phyloP scores from a whole-genome alignment of 352 stramenopile genomes.

The Globisporangium barbulae region DNA sequence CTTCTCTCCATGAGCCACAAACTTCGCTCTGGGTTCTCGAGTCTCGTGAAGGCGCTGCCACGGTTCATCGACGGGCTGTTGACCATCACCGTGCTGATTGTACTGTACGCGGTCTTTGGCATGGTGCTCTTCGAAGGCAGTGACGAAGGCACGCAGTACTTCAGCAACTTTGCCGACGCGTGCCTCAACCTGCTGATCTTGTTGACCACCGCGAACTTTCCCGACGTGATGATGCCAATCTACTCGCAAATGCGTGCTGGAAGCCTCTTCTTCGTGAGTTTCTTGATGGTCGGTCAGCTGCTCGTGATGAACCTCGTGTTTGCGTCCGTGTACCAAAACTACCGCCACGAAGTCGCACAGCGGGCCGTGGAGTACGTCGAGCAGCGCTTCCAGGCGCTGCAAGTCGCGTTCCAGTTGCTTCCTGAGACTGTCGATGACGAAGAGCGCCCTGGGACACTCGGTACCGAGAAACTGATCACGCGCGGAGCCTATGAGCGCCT shows the following conservation, averaged over 20 bases:
- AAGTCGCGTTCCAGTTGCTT: conserved; percentile 44
- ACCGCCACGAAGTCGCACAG: conserved; percentile 40
- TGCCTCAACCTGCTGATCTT: conserved; percentile 64
- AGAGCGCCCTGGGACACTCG: conserved; percentile 1
- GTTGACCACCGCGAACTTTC: conserved; percentile 81
- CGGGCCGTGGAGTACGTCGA: conserved; percentile 25
- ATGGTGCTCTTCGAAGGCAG: conserved; percentile 72
- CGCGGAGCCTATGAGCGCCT: conserved; percentile 26
- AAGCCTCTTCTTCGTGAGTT: conserved; percentile 68
- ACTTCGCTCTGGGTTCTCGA: conserved; percentile 42
- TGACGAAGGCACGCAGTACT: conserved; percentile 42
- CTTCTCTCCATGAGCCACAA: conserved; percentile 54
- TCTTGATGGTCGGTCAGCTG: conserved; percentile 65
- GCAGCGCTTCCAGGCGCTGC: conserved; percentile 42
- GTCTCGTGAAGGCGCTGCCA: conserved; percentile 36
- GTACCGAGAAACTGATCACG: conserved; percentile 25
- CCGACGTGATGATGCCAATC: conserved; percentile 75
- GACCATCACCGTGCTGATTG: conserved; percentile 43
- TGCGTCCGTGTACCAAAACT: conserved; percentile 70
- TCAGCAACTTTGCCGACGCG: conserved; percentile 44
- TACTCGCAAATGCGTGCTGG: conserved; percentile 42
- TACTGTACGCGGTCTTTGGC: conserved; percentile 52
- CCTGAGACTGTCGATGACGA: conserved; percentile 14
- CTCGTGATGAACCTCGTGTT: conserved; percentile 83
- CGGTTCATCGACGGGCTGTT: conserved; percentile 44